Evolutionary conservation across 2,329 filamentous ascomycete genomes (phyloP), one percentile per base, ranked within the genome.

Genomic region (Tympanopsis confertula): DNA sequence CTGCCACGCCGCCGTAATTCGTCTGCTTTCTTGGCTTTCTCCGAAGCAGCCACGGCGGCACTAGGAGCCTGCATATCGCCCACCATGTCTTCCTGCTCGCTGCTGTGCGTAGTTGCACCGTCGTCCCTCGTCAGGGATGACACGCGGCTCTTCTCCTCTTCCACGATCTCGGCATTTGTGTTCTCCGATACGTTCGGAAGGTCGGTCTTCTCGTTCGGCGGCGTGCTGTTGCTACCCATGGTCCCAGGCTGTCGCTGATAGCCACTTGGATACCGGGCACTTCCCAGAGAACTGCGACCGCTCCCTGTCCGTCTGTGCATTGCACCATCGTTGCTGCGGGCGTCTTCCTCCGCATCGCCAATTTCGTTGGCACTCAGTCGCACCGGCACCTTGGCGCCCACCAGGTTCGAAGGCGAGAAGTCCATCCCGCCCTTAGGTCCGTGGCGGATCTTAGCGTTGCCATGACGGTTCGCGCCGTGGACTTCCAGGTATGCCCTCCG

Each of bases 361-460:
- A 96, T 85, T 58, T 98, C 91, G 37, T 85, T 93, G n/a, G 91
- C 89, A 55, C 86, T 94, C 44, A 98, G 68, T 32, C 91, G 80
- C 59, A 95, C 77, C 2, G 91, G 91, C 28, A 96, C 88, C 39
- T 86, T 87, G 29, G 80, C 75, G 1, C 81, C 74, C 29, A 75
- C 76, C 29, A 76, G 82, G 42, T 86, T 74, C 33, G 80, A 82
- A 3, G 84, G 81, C 7, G 79, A 78, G 56, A 93, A 94, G 28
- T 85, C 80, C 5, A 84, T 77, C 3, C 86, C 74, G 30, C 78
- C 83, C 5, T 78, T 79, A 54, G 89, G 87, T 44, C 83, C 82
- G 55, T 89, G 84, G 55, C 17, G 66, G 51, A 70, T 75, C 32
- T 76, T 68, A 30, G 78, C 74, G 4, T 78, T 82, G 43, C 69